Percentiles rank a stretch among this genome's conserved stretches.
Evolutionary conservation across 2,329 filamentous ascomycete species (phyloP).

Genomic region (Aphanoascus verrucosus): DNA sequence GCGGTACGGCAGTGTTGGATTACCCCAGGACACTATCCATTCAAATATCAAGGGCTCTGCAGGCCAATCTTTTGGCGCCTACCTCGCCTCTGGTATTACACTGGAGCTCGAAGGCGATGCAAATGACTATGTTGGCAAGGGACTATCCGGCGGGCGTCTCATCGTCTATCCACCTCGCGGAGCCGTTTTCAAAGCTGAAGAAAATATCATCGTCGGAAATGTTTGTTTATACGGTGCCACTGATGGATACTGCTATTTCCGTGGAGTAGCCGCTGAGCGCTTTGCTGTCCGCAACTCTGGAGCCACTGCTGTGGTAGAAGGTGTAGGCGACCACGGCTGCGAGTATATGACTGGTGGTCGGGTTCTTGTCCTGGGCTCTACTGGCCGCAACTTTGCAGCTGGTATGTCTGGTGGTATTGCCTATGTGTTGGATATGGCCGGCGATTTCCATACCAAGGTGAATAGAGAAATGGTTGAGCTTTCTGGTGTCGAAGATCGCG

Average conservation of each 20-base stretch:
- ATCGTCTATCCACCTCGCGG: conserved; percentile 88
- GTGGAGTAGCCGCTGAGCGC: conserved; percentile 87
- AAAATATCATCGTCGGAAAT: conserved; percentile 89
- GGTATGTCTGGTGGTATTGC: conserved; percentile 98
- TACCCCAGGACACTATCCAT: conserved; percentile 88
- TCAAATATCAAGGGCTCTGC: conserved; percentile 94
- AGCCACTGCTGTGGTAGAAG: conserved; percentile 90
- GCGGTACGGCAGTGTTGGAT: conserved; percentile 75
- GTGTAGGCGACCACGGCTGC: conserved; percentile 89
- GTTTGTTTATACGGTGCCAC: conserved; percentile 93
- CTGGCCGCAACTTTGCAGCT: conserved; percentile 92
- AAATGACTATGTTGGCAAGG: conserved; percentile 96
- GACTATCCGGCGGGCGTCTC: conserved; percentile 80
- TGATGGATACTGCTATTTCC: conserved; percentile 86
- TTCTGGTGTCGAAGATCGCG: conserved; percentile 67
- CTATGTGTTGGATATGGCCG: conserved; percentile 80
- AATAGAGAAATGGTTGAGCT: conserved; percentile 97
- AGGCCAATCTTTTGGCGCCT: conserved; percentile 92
- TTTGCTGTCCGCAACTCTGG: conserved; percentile 96
- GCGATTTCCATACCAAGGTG: conserved; percentile 84
- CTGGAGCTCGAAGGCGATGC: conserved; percentile 90
- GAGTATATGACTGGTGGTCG: conserved; percentile 99
- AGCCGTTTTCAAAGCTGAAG: conserved; percentile 88
- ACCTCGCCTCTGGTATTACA: conserved; percentile 83
- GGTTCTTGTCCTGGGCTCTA: conserved; percentile 73